Conservation (phyloP, 140 eudicot species). For the Stevia rebaudiana region DNA sequence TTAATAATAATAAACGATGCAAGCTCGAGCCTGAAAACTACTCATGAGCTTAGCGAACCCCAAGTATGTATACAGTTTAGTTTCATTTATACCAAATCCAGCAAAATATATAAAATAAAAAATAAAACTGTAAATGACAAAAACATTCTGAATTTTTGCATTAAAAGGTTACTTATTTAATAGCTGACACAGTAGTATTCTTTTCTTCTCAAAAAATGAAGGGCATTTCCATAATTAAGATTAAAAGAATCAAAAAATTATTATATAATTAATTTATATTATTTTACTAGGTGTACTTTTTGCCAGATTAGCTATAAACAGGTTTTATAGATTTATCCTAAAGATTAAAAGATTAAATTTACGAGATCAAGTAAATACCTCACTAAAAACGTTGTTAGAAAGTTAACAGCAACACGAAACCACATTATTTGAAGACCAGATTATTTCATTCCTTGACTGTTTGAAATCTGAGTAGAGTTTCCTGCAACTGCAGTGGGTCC, state of each 20-base stretch:
- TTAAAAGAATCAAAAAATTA: too few species aligned
- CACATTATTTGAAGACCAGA: background rate
- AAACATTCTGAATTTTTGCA: background rate
- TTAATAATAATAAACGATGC: too few species aligned
- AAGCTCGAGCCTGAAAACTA: background rate
- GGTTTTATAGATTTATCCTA: background rate
- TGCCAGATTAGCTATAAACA: background rate
- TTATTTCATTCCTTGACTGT: constrained; percentile 41
- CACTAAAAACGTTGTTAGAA: constrained; percentile 24
- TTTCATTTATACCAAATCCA: background rate
- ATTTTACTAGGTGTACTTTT: too few species aligned
- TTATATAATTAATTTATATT: too few species aligned
- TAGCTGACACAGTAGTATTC: background rate
- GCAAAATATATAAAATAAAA: background rate
- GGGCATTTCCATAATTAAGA: background rate
- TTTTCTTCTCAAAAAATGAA: background rate
- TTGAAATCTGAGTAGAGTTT: constrained; percentile 42
- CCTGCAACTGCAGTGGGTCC: constrained; percentile 34
- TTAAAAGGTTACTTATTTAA: background rate
- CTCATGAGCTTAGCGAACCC: background rate
- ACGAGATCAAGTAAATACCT: constrained; percentile 14
- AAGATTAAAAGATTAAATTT: background rate
- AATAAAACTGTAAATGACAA: background rate
- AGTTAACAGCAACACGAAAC: background rate
- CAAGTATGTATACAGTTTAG: background rate